phyloP scores from a whole-genome alignment of 2,329 filamentous ascomycete species.

The Leptographium procerum region DNA sequence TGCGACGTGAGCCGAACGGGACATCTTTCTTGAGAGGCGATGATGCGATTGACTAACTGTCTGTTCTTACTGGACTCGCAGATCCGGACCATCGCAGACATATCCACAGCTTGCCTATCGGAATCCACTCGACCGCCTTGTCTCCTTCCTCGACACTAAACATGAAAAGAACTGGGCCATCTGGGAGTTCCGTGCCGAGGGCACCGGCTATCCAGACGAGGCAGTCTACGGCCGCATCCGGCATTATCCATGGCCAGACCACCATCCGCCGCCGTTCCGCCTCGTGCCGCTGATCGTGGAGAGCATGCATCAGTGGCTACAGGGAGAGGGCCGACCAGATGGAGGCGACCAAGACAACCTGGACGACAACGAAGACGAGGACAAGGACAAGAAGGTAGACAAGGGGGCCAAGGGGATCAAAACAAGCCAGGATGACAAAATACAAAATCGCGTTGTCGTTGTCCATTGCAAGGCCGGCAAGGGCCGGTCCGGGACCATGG shows the following conservation, averaged over 20 bases:
- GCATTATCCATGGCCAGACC: conserved; percentile 94
- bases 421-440: too few relatives aligned
- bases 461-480: conserved; percentile 98
- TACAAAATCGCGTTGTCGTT: conserved; percentile 55
- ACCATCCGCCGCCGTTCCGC: conserved; percentile 88
- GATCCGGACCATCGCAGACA: conserved; percentile 79
- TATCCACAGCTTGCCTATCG: conserved; percentile 89
- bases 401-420: too few relatives aligned
- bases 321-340: too few relatives aligned
- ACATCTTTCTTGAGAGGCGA: neutral
- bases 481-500: conserved; percentile 78
- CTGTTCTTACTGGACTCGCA: conserved; percentile 26
- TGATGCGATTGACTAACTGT: neutral
- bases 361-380: conserved; percentile 8
- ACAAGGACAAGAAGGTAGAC: too few relatives aligned
- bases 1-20: conserved; percentile 42
- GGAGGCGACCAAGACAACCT: conserved; percentile 21
- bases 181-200: conserved; percentile 96
- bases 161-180: conserved; percentile 83
- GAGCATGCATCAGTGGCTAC: conserved; percentile 83
- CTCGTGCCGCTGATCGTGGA: conserved; percentile 82
- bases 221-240: conserved; percentile 76
- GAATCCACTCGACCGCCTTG: conserved; percentile 79
- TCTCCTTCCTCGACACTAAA: conserved; percentile 76
- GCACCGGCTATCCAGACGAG: conserved; percentile 86